phyloP scores from a whole-genome alignment of 2,329 filamentous ascomycete genomes.

The Pseudogymnoascus sp. region DNA sequence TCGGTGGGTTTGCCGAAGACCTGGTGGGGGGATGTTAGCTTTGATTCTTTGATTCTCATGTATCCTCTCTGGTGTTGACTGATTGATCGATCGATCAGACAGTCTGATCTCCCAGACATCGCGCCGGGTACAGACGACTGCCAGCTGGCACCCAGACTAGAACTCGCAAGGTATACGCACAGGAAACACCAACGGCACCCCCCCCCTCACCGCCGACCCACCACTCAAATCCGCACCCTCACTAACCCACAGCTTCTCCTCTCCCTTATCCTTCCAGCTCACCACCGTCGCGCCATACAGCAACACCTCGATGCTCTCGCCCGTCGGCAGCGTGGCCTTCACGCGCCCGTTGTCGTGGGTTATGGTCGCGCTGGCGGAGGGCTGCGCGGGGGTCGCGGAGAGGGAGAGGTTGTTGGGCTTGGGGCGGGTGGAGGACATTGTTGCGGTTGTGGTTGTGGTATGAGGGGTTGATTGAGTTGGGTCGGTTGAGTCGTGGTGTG shows the following conservation, averaged over 20 bases:
- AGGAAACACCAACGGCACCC: slow-evolving; percentile 87
- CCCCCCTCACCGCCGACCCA: slow-evolving; percentile 80
- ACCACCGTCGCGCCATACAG: slow-evolving; percentile 89
- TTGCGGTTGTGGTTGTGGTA: not conserved
- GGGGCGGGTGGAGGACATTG: not conserved
- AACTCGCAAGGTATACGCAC: slow-evolving; percentile 43
- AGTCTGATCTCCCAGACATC: not conserved
- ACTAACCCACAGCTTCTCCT: slow-evolving; percentile 82
- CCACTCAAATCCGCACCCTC: slow-evolving; percentile 75
- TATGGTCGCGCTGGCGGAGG: slow-evolving; percentile 68
- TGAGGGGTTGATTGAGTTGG: slow-evolving; percentile 2
- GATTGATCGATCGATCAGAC: not conserved
- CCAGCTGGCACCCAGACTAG: not conserved
- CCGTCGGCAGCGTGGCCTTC: slow-evolving; percentile 72
- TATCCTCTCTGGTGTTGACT: not conserved
- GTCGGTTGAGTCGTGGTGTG: not conserved
- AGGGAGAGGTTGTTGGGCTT: slow-evolving; percentile 37
- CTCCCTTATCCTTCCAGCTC: slow-evolving; percentile 79
- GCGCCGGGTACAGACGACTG: not conserved
- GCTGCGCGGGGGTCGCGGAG: slow-evolving; percentile 62
- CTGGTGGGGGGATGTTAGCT: slow-evolving; percentile 35
- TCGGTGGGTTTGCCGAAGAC: slow-evolving; percentile 77
- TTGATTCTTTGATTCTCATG: not conserved
- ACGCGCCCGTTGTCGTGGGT: slow-evolving; percentile 64
- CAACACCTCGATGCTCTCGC: slow-evolving; percentile 77